A percentile compares a stretch with the other conserved stretches of the same genome.
phyloP scores from a whole-genome alignment of 1,284 basidiomycete species.

The Peniophora sp. region DNA sequence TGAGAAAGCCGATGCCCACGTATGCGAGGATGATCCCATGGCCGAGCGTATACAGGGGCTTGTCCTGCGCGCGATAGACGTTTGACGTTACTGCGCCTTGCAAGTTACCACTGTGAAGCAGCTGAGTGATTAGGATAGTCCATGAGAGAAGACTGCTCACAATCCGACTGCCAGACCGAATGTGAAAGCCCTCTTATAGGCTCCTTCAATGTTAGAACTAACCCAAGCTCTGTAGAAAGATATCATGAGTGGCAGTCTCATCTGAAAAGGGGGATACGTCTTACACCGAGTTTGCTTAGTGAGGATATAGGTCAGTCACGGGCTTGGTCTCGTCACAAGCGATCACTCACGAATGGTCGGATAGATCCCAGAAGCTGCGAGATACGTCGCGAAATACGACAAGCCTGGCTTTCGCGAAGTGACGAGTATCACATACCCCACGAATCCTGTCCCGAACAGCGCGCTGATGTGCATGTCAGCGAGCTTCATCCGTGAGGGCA shows the following conservation, averaged over 20 bases:
- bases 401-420: constrained; percentile 34
- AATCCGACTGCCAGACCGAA: constrained; percentile 58
- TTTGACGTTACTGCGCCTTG: constrained; percentile 71
- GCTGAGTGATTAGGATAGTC: neutral
- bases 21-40: constrained; percentile 64
- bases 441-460: constrained; percentile 21
- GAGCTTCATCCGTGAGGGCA: constrained; percentile 2
- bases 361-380: constrained; percentile 36
- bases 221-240: constrained; percentile 34
- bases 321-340: constrained; percentile 9
- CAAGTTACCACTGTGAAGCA: constrained; percentile 44
- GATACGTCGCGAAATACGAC: constrained; percentile 36
- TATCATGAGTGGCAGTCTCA: neutral
- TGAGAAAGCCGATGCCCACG: constrained; percentile 54
- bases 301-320: constrained; percentile 36
- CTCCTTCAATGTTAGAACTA: constrained; percentile 45
- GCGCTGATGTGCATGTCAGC: constrained; percentile 14
- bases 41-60: constrained; percentile 66
- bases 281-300: constrained; percentile 35
- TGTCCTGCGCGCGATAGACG: constrained; percentile 60
- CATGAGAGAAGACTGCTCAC: constrained; percentile 29
- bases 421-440: constrained; percentile 47
- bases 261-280: constrained; percentile 10
- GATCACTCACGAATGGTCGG: neutral
- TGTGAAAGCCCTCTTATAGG: constrained; percentile 51